These are phyloP conservation scores for Globisporangium ultimum DNA, from an alignment of 352 stramenopile genomes.

Conservation along the genomic window DNA sequence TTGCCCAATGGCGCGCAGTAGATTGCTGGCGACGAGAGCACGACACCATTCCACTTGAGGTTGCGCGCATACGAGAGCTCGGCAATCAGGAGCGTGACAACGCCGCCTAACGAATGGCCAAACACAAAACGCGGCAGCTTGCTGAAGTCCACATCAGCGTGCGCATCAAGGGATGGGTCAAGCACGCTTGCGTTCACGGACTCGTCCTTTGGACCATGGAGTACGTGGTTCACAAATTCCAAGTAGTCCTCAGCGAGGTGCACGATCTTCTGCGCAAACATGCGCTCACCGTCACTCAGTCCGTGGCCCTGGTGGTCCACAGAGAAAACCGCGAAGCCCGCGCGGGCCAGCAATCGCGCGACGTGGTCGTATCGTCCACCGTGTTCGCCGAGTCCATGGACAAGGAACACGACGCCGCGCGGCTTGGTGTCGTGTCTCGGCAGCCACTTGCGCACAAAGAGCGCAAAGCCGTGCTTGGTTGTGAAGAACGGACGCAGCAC, in stretches of 20 bases:
- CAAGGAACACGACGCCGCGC: conserved; percentile 43
- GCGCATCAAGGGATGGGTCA: conserved; percentile 26
- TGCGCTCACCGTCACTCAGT: conserved; percentile 52
- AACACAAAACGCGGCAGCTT: conserved; percentile 49
- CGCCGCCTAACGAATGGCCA: conserved; percentile 52
- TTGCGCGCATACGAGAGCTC: conserved; percentile 16
- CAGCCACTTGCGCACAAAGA: conserved; percentile 47
- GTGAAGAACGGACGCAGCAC: conserved; percentile 28
- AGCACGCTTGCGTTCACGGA: conserved; percentile 20
- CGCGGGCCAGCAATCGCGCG: conserved; percentile 24
- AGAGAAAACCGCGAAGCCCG: conserved; percentile 47
- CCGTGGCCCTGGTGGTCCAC: conserved; percentile 65
- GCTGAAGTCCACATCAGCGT: conserved; percentile 29
- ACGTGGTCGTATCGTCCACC: conserved; percentile 49
- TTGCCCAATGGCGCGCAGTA: conserved; percentile 26
- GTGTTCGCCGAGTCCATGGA: conserved; percentile 59
- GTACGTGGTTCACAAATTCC: conserved; percentile 49
- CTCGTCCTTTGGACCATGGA: conserved; percentile 13
- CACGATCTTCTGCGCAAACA: conserved; percentile 39
- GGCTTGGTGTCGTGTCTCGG: conserved; percentile 18
- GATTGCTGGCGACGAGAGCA: conserved; percentile 33
- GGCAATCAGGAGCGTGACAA: conserved; percentile 34
- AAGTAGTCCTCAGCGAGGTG: conserved; percentile 49
- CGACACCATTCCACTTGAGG: conserved; percentile 35
- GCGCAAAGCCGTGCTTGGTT: conserved; percentile 33